phyloP scores from a whole-genome alignment of 148 eudicot genomes.

The Chenopodium quinoa region DNA sequence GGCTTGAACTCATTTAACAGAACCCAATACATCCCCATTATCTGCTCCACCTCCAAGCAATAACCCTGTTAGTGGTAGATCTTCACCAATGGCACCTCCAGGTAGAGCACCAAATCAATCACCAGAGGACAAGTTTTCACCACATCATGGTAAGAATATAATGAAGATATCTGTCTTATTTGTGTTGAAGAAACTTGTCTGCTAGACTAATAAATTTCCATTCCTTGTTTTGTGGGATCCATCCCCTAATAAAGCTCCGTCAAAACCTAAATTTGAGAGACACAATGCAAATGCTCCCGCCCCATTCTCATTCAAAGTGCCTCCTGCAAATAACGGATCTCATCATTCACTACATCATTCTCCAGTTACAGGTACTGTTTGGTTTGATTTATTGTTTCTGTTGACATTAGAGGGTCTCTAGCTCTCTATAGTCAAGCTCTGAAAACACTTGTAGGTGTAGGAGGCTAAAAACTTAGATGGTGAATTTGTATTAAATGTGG shows the following conservation, averaged over 20 bases:
- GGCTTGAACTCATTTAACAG: constrained; percentile 11
- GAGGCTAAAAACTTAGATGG: background rate
- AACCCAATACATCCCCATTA: constrained; percentile 25
- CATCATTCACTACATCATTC: constrained; percentile 21
- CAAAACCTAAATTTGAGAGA: constrained; percentile 21
- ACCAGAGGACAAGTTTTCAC: constrained; percentile 24
- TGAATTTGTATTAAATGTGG: background rate
- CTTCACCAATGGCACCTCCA: constrained; percentile 44
- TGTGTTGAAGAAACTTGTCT: background rate
- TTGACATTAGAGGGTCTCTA: background rate
- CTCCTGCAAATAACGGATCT: constrained; percentile 20
- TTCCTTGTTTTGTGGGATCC: constrained; percentile 8
- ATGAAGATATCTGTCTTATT: background rate
- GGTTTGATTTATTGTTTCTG: background rate
- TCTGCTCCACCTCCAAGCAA: constrained; percentile 30
- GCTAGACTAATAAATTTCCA: background rate
- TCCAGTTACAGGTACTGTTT: constrained; percentile 15
- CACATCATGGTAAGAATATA: constrained; percentile 23
- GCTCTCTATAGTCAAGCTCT: background rate
- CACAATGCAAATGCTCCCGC: constrained; percentile 29
- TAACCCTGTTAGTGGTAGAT: constrained; percentile 24
- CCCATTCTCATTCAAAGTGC: constrained; percentile 16
- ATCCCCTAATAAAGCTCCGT: constrained; percentile 15
- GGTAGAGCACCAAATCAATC: constrained; percentile 35
- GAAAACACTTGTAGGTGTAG: background rate